Base-by-base conservation (phyloP, 2,329 filamentous ascomycete species). In the Bertia moriformis region DNA sequence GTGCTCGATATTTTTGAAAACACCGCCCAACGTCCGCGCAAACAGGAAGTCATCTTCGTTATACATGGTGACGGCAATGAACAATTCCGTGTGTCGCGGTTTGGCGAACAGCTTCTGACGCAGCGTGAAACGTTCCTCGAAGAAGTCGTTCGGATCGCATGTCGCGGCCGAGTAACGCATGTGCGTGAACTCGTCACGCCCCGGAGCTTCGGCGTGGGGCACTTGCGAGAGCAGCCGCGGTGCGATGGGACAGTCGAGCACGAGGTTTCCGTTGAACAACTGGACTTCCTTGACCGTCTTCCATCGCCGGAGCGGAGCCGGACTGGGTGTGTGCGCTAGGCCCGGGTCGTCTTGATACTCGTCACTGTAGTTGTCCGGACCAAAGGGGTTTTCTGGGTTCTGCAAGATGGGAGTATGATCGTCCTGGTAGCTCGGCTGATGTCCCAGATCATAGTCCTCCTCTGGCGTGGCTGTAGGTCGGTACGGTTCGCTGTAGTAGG, bases 251-350 rank as follows among this genome's bases (percentile, higher is more conserved):
- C 91, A 98, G 58, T 98, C 91, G 3, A 98, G 77, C 27, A 98
- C 88, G 51, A 98, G 72, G 60, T 98, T 98, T 46, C 91, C 91
- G 48, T 93, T 82, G 67, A 94, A 98, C 39, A 98, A 63, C 51
- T 93, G 79, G n/a, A 98, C 89, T 64, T 95, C 86, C 62, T 96
- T 98, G 38, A 98, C 89, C 0, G 91, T 98, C 68, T 96, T 98
- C 84, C 86, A 96, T 56, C 91, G 73, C 57, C 84, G 81, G 48
- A 96, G 77, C 3, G n/a, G 39, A 40, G 32, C 32, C 10, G 32
- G 32, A 35, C 32, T 35, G 7, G 32, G 32, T 10, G 32, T 32
- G 5, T 3, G 45, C 43, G 3, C 43, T 45, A 4, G 41, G 40
- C 7, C 35, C 37, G 60, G 59, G 14, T 65, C 57, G 40, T 71